phyloP scores from a whole-genome alignment of 2,329 filamentous ascomycete species.

The Epichloe baconii region DNA sequence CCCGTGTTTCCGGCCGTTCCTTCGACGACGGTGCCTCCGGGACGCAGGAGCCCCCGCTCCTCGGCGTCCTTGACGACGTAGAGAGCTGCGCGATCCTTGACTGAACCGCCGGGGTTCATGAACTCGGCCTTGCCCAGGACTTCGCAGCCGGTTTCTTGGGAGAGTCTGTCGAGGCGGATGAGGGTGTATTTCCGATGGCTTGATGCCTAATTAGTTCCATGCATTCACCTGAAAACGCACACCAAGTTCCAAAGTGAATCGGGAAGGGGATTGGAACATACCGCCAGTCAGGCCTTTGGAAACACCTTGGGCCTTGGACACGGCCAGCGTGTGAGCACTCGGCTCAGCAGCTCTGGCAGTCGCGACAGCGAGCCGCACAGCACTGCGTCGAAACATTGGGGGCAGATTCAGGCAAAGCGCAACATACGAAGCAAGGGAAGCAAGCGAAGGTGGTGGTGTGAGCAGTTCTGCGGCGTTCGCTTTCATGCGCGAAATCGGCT shows the following conservation, averaged over 20 bases:
- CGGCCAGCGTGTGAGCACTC: conserved; percentile 50
- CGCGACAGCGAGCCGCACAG: conserved; percentile 52
- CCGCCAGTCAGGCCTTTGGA: conserved; percentile 71
- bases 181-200: conserved; percentile 98
- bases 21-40: conserved; percentile 90
- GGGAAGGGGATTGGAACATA: conserved; percentile 25
- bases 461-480: neutral
- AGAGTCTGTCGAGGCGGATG: conserved; percentile 78
- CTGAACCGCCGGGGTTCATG: conserved; percentile 90
- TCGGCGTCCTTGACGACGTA: conserved; percentile 93
- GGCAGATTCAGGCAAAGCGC: neutral
- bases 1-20: conserved; percentile 96
- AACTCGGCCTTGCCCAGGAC: conserved; percentile 96
- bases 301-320: conserved; percentile 69
- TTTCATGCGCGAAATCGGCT: conserved; percentile 3
- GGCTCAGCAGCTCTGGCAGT: conserved; percentile 32
- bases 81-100: conserved; percentile 92
- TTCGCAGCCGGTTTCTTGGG: conserved; percentile 83
- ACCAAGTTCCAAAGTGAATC: neutral
- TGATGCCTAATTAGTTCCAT: neutral
- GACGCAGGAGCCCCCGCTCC: conserved; percentile 65
- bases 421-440: neutral
- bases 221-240: neutral
- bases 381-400: conserved; percentile 55
- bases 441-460: neutral